Conservation (phyloP, 768 basidiomycete genomes). For the Mycena kentingensis region DNA sequence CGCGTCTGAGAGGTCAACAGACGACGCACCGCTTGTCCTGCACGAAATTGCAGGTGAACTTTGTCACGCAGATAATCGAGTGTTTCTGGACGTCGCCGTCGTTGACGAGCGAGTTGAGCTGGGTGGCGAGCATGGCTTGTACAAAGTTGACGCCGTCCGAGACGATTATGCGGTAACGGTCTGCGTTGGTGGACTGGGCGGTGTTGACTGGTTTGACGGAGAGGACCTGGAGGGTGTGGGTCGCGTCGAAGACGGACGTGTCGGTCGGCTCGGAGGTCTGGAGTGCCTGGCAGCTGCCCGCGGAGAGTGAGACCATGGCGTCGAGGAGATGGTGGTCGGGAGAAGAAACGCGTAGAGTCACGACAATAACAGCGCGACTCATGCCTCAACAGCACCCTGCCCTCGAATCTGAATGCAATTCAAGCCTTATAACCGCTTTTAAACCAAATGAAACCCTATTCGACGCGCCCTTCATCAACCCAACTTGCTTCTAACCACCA, state of each 20-base stretch:
- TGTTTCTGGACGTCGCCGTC: slow-evolving; percentile 63
- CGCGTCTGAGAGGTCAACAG: background rate
- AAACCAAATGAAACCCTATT: too few species aligned
- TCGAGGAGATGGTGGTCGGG: background rate
- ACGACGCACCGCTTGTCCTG: slow-evolving; percentile 76
- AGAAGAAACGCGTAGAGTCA: background rate
- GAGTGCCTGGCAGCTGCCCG: slow-evolving; percentile 58
- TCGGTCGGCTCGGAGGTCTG: slow-evolving; percentile 47
- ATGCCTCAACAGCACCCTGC: too few species aligned
- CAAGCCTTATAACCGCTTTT: too few species aligned
- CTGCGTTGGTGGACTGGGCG: slow-evolving; percentile 39
- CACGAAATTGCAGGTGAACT: slow-evolving; percentile 80
- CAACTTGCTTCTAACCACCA: too few species aligned
- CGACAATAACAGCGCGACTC: too few species aligned
- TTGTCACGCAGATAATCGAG: slow-evolving; percentile 68
- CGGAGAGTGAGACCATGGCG: slow-evolving; percentile 49
- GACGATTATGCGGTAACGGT: slow-evolving; percentile 79
- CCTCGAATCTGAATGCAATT: too few species aligned
- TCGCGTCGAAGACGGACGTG: slow-evolving; percentile 40
- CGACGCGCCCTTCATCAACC: too few species aligned
- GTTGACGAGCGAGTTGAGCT: slow-evolving; percentile 76
- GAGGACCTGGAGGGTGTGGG: slow-evolving; percentile 74
- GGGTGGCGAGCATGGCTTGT: slow-evolving; percentile 95
- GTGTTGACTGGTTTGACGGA: slow-evolving; percentile 76
- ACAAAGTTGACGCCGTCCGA: slow-evolving; percentile 87